Evolutionary conservation across 805 yeast species (phyloP).

Genomic region (Saturnispora dispora): DNA sequence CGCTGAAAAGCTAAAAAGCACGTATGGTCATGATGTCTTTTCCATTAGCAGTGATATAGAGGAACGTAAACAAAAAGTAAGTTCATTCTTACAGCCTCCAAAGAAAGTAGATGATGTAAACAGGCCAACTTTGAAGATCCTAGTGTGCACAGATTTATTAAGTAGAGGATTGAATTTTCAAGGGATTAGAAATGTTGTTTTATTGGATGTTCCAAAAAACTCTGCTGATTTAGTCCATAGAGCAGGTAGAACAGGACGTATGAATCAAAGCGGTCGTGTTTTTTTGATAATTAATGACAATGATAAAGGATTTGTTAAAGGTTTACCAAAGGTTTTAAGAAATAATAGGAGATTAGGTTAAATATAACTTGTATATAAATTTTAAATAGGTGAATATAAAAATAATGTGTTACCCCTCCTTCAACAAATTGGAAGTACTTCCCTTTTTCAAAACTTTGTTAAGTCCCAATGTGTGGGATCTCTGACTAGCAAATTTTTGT

Average conservation of each 20-base stretch:
- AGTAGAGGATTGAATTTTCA: slow-evolving; percentile 87
- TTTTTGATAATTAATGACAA: slow-evolving; percentile 63
- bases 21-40: slow-evolving; percentile 48
- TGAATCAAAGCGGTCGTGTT: slow-evolving; percentile 84
- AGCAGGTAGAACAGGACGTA: slow-evolving; percentile 89
- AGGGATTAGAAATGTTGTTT: slow-evolving; percentile 69
- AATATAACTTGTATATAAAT: slow-evolving; percentile 1
- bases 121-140: slow-evolving; percentile 43
- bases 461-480: slow-evolving; percentile 8
- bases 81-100: slow-evolving; percentile 59
- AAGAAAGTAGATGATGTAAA: slow-evolving; percentile 29
- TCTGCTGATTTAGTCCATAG: slow-evolving; percentile 85
- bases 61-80: slow-evolving; percentile 49
- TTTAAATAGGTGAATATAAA: neutral
- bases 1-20: slow-evolving; percentile 41
- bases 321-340: slow-evolving; percentile 61
- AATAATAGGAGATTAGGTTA: slow-evolving; percentile 33
- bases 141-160: slow-evolving; percentile 80
- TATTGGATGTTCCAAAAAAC: slow-evolving; percentile 78
- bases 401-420: neutral
- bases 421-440: neutral
- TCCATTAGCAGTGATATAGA: slow-evolving; percentile 60
- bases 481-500: neutral
- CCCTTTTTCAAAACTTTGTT: neutral
- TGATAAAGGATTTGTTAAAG: slow-evolving; percentile 73